Evolutionary conservation across 2,329 filamentous ascomycete species (phyloP), one percentile per base, ranked within the genome.

Genomic region (Cyphellophora europaea): DNA sequence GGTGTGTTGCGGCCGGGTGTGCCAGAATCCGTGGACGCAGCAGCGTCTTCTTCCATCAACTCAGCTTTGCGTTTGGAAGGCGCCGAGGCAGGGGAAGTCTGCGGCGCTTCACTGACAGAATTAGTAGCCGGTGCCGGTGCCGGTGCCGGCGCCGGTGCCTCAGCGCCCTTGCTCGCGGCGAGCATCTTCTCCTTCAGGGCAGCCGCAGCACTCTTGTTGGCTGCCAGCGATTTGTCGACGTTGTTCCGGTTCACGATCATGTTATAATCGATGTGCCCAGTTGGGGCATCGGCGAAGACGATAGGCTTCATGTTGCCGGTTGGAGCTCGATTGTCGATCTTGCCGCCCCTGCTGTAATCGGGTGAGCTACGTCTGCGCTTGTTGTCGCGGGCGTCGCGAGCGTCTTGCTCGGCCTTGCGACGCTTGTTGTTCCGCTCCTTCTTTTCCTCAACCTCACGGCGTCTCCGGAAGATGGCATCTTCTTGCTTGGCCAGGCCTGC

Each of bases 201-300:
- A 42, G 85, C 88, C 19, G 91, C 91, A 15, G 91, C 91, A 51
- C 86, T 95, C 62, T 93, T 94, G 63, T 98, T 98, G 36, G 87
- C 85, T 36, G 76, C 65, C 44, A 86, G 89, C 18, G 83, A 77
- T 50, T 79, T 78, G 38, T 75, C 69, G 19, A 74, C 63, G 16
- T 69, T 66, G 16, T 71, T 73, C 39, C 81, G 75, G 53, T 89
- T 89, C 41, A 91, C 78, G 5, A 94, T 75, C 73, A 93, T 85
- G 47, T 88, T 87, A 54, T 95, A 84, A 5, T 87, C 93, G 6
- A 42, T 27, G n/a, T 73, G 70, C 35, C 79, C 53, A 23, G 53
- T 53, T 5, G 68, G 67, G 6, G 36, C 41, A 19, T 32, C 30
- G 16, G 19, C 5, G 19, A 16, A 18, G 11, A 19, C 15, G 27